A percentile compares a stretch with the other conserved stretches of the same genome.
These are phyloP conservation scores for Escovopsis sp. DNA, from an alignment of 2,329 filamentous ascomycete genomes.

Conservation along the genomic window DNA sequence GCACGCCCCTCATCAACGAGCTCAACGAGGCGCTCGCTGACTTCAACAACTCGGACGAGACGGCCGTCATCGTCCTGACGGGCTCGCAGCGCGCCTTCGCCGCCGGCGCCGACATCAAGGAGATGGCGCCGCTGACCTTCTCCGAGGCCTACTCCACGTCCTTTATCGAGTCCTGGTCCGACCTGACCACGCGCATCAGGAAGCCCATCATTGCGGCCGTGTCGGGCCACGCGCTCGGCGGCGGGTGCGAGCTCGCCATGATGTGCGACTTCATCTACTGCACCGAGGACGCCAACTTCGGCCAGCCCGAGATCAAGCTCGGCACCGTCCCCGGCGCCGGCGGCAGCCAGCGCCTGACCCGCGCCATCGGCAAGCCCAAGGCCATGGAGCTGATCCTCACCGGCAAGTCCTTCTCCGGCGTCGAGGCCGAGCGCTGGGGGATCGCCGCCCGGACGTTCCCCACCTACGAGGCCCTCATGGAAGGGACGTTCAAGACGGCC, in stretches of 20 bases:
- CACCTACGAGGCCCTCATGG: conserved; percentile 66
- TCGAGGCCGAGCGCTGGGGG: conserved; percentile 80
- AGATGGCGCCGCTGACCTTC: conserved; percentile 91
- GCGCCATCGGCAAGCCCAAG: conserved; percentile 66
- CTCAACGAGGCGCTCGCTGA: conserved; percentile 63
- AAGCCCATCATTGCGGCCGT: conserved; percentile 92
- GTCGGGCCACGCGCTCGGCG: conserved; percentile 85
- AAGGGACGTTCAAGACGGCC: conserved; percentile 67
- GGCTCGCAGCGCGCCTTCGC: conserved; percentile 85
- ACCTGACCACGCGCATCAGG: conserved; percentile 69
- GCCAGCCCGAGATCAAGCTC: conserved; percentile 93
- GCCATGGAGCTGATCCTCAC: conserved; percentile 90
- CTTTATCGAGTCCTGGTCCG: conserved; percentile 93
- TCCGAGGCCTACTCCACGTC: conserved; percentile 72
- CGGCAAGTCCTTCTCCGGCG: conserved; percentile 68
- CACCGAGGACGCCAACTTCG: conserved; percentile 73
- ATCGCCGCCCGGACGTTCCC: conserved; percentile 72
- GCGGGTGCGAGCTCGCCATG: conserved; percentile 91
- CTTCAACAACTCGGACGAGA: conserved; percentile 54
- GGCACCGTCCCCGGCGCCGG: conserved; percentile 86
- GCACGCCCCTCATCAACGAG: conserved; percentile 78
- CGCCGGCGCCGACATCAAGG: conserved; percentile 95
- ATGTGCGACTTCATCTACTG: conserved; percentile 97
- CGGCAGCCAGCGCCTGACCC: conserved; percentile 76
- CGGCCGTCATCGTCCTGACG: conserved; percentile 70